phyloP scores from a whole-genome alignment of 345 rosid genomes.

The Corchorus capsularis region DNA sequence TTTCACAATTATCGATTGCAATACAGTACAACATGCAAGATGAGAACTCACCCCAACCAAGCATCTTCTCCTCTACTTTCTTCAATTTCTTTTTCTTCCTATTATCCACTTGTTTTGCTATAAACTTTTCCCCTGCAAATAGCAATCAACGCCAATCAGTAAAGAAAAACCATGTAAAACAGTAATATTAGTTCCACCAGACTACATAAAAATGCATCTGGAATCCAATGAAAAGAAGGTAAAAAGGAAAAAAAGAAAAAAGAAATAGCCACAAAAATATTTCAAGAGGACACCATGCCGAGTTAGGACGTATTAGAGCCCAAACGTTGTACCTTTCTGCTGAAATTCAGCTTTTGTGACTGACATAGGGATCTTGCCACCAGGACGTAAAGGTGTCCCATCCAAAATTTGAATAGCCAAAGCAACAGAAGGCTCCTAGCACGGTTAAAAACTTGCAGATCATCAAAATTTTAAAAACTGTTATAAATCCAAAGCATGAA shows the following conservation, averaged over 20 bases:
- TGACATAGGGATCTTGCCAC: slow-evolving; percentile 74
- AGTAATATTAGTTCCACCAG: not conserved
- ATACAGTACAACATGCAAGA: not conserved
- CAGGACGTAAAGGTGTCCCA: slow-evolving; percentile 87
- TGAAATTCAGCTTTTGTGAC: slow-evolving; percentile 86
- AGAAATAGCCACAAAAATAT: not conserved
- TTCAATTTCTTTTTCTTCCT: slow-evolving; percentile 91
- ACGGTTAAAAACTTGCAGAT: slow-evolving; percentile 7
- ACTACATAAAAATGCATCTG: not conserved
- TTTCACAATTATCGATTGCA: not conserved
- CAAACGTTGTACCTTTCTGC: slow-evolving; percentile 71
- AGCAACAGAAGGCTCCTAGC: slow-evolving; percentile 95
- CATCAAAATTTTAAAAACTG: slow-evolving; percentile 7
- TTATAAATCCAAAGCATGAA: slow-evolving; percentile 1
- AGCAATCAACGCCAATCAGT: slow-evolving; percentile 19
- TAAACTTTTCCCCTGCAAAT: slow-evolving; percentile 78
- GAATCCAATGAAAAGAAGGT: too few relatives aligned
- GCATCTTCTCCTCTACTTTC: slow-evolving; percentile 88
- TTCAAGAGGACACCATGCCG: not conserved
- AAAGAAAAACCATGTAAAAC: not conserved
- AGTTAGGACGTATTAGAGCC: too few relatives aligned
- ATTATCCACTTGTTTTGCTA: slow-evolving; percentile 75
- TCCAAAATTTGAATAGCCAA: slow-evolving; percentile 89
- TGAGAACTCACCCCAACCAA: slow-evolving; percentile 83
- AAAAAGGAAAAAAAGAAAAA: slow-evolving; percentile 7